Percentiles rank a stretch among this genome's conserved stretches.
Conservation (phyloP, 2,329 filamentous ascomycete species). For the Epichloe gansuensis region DNA sequence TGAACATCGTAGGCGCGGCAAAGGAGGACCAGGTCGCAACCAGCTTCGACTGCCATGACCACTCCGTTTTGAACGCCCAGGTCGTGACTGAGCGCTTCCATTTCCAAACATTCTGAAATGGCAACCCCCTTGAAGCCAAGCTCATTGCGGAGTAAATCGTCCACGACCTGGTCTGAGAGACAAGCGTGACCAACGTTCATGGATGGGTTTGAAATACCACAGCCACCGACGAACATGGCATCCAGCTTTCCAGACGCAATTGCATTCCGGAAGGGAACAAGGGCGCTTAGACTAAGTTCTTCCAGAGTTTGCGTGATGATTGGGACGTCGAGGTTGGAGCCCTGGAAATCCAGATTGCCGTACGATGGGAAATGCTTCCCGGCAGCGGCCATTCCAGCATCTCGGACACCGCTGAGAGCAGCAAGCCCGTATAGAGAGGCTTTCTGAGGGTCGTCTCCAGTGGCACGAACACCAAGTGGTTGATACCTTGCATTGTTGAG, state of each 20-base stretch:
- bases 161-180: slow-evolving; percentile 82
- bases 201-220: slow-evolving; percentile 79
- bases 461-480: slow-evolving; percentile 76
- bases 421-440: slow-evolving; percentile 86
- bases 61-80: slow-evolving; percentile 95
- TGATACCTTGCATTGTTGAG: slow-evolving; percentile 87
- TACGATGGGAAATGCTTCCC: slow-evolving; percentile 97
- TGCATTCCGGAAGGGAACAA: slow-evolving; percentile 85
- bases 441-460: slow-evolving; percentile 87
- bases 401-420: slow-evolving; percentile 83
- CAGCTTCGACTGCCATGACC: slow-evolving; percentile 93
- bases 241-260: slow-evolving; percentile 72
- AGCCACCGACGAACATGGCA: slow-evolving; percentile 91
- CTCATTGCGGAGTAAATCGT: slow-evolving; percentile 77
- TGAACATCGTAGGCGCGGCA: slow-evolving; percentile 82
- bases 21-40: slow-evolving; percentile 81
- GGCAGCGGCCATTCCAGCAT: slow-evolving; percentile 77
- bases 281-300: slow-evolving; percentile 78
- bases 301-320: slow-evolving; percentile 93
- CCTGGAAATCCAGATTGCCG: slow-evolving; percentile 85
- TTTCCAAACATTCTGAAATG: slow-evolving; percentile 89
- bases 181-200: slow-evolving; percentile 95
- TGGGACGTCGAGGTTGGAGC: slow-evolving; percentile 80
- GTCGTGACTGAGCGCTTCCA: slow-evolving; percentile 90
- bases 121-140: slow-evolving; percentile 84